Evolutionary conservation across 148 eudicot genomes (phyloP), one percentile per base, ranked within the genome.

Genomic region (Camellia lanceoleosa): DNA sequence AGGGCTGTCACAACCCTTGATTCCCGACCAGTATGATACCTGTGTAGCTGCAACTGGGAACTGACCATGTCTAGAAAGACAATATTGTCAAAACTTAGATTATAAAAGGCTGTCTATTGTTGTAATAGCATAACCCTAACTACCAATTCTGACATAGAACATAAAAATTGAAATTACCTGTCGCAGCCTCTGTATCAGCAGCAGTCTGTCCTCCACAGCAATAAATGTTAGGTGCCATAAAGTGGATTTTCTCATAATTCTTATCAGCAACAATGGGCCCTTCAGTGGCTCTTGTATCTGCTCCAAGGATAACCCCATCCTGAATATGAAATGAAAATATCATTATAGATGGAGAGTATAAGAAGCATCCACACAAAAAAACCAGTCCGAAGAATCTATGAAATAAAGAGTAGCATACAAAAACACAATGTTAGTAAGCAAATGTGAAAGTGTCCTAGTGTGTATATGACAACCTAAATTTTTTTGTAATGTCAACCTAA

Each of bases 161-260:
- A 73, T 47, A 38, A 43, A 49, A 52, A n/a, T 46, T 30, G 51
- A 76, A 47, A 74, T 60, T 84, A 96, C 99, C 99, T 69, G 99
- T 96, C 70, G 92, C 99, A 5, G 97, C 97, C 85, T 96, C 98
- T 19, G 98, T 96, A 89, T 96, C 99, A 73, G 99, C 98, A 82
- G 99, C 99, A 70, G 98, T 93, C 67, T 97, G 94, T 66, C 97
- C 97, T 78, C 98, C 98, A 89, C 98, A 95, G 78, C 98, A 93
- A 81, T 93, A 95, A n/a, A 93, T 95, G 75, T 93, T 95, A 49
- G 97, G 97, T 5, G 98, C 97, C 97, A 95, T 92, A 83, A 88
- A 93, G 83, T 95, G 97, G 77, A 95, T 95, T 85, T 93, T 95
- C 83, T 95, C 97, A 86, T 93, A 93, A 76, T 93, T 93, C 83